phyloP scores from a whole-genome alignment of 495 filamentous ascomycete species.

The Bathelium albidoporum region DNA sequence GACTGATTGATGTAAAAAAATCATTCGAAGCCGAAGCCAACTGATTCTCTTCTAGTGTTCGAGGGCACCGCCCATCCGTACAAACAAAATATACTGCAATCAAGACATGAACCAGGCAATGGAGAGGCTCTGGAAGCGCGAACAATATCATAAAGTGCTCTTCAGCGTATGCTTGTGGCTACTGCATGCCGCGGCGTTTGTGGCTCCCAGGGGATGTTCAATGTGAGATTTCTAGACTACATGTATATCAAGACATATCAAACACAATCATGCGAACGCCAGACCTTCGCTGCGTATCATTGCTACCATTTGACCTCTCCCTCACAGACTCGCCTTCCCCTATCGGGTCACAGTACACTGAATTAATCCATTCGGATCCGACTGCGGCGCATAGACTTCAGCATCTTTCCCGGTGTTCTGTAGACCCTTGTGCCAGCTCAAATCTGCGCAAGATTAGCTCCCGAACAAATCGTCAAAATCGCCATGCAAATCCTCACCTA shows the following conservation, averaged over 20 bases:
- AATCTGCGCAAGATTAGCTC: slow-evolving; percentile 44
- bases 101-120: slow-evolving; percentile 31
- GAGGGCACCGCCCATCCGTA: slow-evolving; percentile 87
- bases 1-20: slow-evolving; percentile 18
- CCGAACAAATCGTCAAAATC: slow-evolving; percentile 7
- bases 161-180: not conserved
- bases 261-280: not conserved
- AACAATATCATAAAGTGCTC: slow-evolving; percentile 20
- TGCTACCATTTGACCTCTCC: not conserved
- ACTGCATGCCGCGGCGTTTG: not conserved
- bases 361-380: slow-evolving; percentile 88
- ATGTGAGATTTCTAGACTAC: not conserved
- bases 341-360: slow-evolving; percentile 78
- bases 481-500: slow-evolving; percentile 51
- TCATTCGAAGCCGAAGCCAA: slow-evolving; percentile 14
- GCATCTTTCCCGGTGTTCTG: slow-evolving; percentile 97
- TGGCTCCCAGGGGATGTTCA: not conserved
- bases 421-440: slow-evolving; percentile 93
- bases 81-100: slow-evolving; percentile 72
- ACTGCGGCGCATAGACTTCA: slow-evolving; percentile 90
- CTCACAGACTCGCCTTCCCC: slow-evolving; percentile 30
- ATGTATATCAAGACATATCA: not conserved
- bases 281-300: not conserved
- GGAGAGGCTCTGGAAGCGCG: slow-evolving; percentile 35
- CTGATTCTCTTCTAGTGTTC: slow-evolving; percentile 49